Evolutionary conservation across 352 stramenopile genomes (phyloP), one percentile per base, ranked within the genome.

Genomic region (Phytophthora europaea): DNA sequence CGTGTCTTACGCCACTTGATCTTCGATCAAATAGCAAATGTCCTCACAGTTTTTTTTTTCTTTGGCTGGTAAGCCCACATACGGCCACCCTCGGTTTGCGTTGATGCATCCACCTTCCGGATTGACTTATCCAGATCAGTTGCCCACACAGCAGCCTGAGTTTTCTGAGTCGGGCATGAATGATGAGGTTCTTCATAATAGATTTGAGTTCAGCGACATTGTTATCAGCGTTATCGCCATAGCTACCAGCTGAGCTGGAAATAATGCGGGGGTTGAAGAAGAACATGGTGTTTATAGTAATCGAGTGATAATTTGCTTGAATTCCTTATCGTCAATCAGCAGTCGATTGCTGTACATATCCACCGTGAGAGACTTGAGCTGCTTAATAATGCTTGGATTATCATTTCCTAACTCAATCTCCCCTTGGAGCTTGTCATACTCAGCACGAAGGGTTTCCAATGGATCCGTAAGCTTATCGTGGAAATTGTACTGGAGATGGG

Each of bases 241-340:
- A 74, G 34, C 60, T 74, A 61, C 67, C 67, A 36, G n/a, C n/a
- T n/a, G n/a, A 7, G 38, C 67, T 54, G 53, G n/a, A 62, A 57
- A 75, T 75, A 55, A 69, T 74, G n/a, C 67, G 58, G 1, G 67
- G 52, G 3, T 75, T 70, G n/a, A 67, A 58, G 26, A 71, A 65
- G 54, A 75, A 63, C 68, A 75, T 71, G 7, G 3, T 65, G n/a
- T 26, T 52, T 61, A 68, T 68, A 55, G n/a, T 48, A 68, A 23
- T 18, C 20, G 18, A 5, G 20, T 61, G 20, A 68, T 53, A 52
- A 61, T 68, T 34, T 45, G 4, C 5, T 45, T 45, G 3, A 45
- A 45, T 18, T 45, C 38, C n/a, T 45, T 45, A 45, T 45, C 38
- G 3, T 45, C 38, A n/a, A 45, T 45, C 3, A 45, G 4, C 3